Base-by-base conservation (phyloP, 352 stramenopile species). In the Aphanomyces astaci region DNA sequence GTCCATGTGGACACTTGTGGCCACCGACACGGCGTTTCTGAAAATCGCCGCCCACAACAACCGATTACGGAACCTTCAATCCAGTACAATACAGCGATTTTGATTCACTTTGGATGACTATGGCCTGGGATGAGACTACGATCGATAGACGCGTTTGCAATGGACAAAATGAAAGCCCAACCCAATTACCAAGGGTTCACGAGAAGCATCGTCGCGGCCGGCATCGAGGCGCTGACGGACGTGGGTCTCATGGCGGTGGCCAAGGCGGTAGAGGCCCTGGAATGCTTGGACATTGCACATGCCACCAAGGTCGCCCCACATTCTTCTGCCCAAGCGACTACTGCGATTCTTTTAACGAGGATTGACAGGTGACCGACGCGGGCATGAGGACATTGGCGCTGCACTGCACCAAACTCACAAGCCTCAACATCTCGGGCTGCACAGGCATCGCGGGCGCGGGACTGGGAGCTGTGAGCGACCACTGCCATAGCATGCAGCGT, bases 171-270 rank as follows among this genome's bases (percentile, higher is more conserved):
- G 31, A 19, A 36, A 7, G 17, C 17, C 24, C 31, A 43, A 32
- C 63, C 4, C 24, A 32, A 25, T 64, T 55, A 13, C 57, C 60
- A 11, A 22, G 52, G 43, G 55, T 31, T 45, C 49, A 43, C 30
- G 39, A 36, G 40, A 67, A 66, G 48, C 4, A 73, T 93, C 22
- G 56, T 88, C 22, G 73, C 89, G 31, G 88, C 85, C 56, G 82
- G 81, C n/a, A 78, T 81, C 3, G 81, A 90, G 28, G 30, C 56
- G 2, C 85, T 93, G 70, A 90, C 84, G 0, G 82, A 93, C 40
- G 5, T 71, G 11, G 82, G 81, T 0, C 66, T 93, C 0, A 60
- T 76, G 36, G 78, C 79, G 0, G 76, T 90, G 46, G 81, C 81
- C 1, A 65, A 86, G 10, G 73, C 64, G 1, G 70, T 89, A 0